These are phyloP conservation scores for Dianthus caryophyllus DNA, from an alignment of 148 eudicot species.

Conservation along the genomic window DNA sequence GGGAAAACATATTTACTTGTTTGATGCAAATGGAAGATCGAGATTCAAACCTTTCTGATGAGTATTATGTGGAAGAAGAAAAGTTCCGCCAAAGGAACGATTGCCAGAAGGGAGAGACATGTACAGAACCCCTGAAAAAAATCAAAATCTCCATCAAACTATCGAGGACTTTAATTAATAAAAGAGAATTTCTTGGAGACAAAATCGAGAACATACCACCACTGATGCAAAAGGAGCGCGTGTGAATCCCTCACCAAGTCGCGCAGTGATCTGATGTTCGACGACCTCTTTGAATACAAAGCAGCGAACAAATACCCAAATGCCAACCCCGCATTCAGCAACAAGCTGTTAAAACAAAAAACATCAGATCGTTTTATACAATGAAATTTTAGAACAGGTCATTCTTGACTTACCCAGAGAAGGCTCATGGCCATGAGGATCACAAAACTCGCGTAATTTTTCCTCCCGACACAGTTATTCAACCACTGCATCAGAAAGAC, in stretches of 20 bases:
- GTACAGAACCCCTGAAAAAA: constrained; percentile 74
- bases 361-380: neutral
- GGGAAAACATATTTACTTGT: neutral
- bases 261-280: constrained; percentile 57
- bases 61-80: constrained; percentile 93
- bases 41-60: constrained; percentile 63
- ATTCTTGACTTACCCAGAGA: constrained; percentile 61
- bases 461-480: constrained; percentile 92
- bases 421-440: constrained; percentile 87
- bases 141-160: constrained; percentile 3
- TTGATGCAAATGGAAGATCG: neutral
- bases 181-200: constrained; percentile 3
- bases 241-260: constrained; percentile 90
- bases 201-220: constrained; percentile 51
- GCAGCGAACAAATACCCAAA: constrained; percentile 81
- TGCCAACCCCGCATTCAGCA: constrained; percentile 77
- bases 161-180: neutral
- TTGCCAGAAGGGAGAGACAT: constrained; percentile 70
- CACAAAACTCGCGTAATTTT: constrained; percentile 73
- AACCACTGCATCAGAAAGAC: constrained; percentile 69
- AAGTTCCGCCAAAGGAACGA: constrained; percentile 76
- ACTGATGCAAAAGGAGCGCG: constrained; percentile 79
- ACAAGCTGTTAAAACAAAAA: constrained; percentile 46
- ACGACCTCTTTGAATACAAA: constrained; percentile 47
- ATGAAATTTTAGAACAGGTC: neutral